Percentiles rank a stretch among this genome's conserved stretches.
These are phyloP conservation scores for Teunomyces cretensis DNA, from an alignment of 805 yeast species.

Conservation along the genomic window DNA sequence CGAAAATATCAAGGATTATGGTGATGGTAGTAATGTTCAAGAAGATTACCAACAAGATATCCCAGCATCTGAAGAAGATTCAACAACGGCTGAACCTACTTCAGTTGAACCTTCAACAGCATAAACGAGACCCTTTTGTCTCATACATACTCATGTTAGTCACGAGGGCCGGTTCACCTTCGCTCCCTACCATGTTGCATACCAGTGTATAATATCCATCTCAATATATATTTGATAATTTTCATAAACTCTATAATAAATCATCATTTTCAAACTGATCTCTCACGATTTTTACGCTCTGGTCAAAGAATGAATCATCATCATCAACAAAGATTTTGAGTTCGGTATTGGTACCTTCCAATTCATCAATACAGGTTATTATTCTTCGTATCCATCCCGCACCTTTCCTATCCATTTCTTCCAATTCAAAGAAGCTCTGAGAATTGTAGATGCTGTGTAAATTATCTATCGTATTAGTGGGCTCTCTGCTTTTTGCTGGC, in stretches of 20 bases:
- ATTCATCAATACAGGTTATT: slow-evolving; percentile 24
- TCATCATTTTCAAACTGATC: not conserved
- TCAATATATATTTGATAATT: not conserved
- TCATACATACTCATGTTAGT: not conserved
- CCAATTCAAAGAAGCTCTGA: slow-evolving; percentile 29
- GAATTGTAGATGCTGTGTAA: slow-evolving; percentile 23
- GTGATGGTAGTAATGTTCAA: slow-evolving; percentile 55
- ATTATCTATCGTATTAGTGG: slow-evolving; percentile 20
- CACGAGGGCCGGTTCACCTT: slow-evolving; percentile 3
- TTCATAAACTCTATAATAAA: not conserved
- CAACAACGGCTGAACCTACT: not conserved
- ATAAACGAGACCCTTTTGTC: not conserved
- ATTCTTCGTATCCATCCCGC: slow-evolving; percentile 39
- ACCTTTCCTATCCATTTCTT: slow-evolving; percentile 37
- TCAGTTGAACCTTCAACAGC: slow-evolving; percentile 1
- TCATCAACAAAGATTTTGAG: slow-evolving; percentile 33
- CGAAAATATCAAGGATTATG: slow-evolving; percentile 63
- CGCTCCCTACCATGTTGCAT: slow-evolving; percentile 2
- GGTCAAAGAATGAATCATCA: slow-evolving; percentile 32
- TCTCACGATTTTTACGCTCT: not conserved
- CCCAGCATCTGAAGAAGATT: slow-evolving; percentile 3
- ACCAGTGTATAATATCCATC: slow-evolving; percentile 1
- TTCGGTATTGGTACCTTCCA: slow-evolving; percentile 29
- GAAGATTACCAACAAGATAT: slow-evolving; percentile 16
- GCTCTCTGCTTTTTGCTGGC: slow-evolving; percentile 8